phyloP scores from a whole-genome alignment of 1,284 basidiomycete species.

The Boletus sp. region DNA sequence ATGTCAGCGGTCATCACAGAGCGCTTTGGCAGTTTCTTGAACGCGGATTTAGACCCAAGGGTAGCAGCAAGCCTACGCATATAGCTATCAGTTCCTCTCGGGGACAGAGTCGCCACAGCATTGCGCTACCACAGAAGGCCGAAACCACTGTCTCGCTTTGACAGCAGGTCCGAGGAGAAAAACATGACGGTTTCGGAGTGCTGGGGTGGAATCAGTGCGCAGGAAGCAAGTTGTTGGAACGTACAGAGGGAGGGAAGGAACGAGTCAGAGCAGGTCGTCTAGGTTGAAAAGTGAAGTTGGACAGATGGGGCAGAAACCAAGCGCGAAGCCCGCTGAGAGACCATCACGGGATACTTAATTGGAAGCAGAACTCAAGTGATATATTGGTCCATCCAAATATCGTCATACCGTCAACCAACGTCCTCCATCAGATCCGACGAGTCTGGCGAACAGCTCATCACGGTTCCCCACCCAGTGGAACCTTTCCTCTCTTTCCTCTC shows the following conservation, averaged over 20 bases:
- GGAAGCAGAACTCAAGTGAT: constrained; percentile 6
- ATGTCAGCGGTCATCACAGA: constrained; percentile 81
- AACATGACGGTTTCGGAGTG: constrained; percentile 49
- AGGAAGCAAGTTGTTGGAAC: constrained; percentile 1
- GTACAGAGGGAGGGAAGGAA: background rate
- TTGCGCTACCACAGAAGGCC: constrained; percentile 66
- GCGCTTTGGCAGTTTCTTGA: constrained; percentile 75
- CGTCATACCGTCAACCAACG: constrained; percentile 38
- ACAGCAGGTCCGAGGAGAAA: constrained; percentile 68
- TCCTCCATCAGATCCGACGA: constrained; percentile 48
- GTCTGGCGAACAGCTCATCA: constrained; percentile 62
- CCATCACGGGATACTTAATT: constrained; percentile 8
- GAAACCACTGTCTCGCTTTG: constrained; percentile 73
- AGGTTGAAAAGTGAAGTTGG: constrained; percentile 1
- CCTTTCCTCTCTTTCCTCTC: constrained; percentile 44
- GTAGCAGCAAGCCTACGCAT: constrained; percentile 78
- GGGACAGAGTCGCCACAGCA: background rate
- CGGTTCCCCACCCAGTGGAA: constrained; percentile 58
- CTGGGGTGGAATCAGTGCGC: background rate
- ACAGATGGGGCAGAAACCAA: constrained; percentile 22
- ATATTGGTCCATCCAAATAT: constrained; percentile 9
- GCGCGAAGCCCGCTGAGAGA: constrained; percentile 19
- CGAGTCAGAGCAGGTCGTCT: no score
- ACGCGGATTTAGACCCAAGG: constrained; percentile 78
- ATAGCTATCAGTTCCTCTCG: constrained; percentile 12